Evolutionary conservation across 805 yeast genomes (phyloP).

Genomic region (Yarrowia sp.): DNA sequence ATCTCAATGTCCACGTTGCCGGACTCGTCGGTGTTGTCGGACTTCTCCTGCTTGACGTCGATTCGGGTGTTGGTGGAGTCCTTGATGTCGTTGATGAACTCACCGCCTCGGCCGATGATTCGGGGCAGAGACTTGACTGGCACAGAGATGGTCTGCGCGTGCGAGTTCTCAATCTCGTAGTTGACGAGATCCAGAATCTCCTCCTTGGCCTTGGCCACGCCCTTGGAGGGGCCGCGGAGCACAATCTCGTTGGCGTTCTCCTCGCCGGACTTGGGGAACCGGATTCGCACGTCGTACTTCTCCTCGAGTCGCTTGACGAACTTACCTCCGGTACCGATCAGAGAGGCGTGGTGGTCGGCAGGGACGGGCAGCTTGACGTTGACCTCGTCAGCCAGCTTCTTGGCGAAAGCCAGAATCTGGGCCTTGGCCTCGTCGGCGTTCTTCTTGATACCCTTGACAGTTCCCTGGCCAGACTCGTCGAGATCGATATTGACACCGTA

Average conservation of each 20-base stretch:
- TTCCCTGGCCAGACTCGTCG: constrained; percentile 55
- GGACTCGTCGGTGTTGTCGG: constrained; percentile 43
- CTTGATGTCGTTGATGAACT: constrained; percentile 73
- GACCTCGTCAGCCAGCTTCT: constrained; percentile 80
- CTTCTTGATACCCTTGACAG: constrained; percentile 71
- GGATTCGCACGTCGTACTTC: constrained; percentile 76
- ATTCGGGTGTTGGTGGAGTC: constrained; percentile 56
- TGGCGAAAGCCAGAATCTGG: constrained; percentile 56
- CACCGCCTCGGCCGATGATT: constrained; percentile 88
- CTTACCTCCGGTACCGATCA: constrained; percentile 81
- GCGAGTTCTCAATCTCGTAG: constrained; percentile 85
- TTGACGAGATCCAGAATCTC: constrained; percentile 80
- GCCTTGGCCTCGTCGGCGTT: constrained; percentile 71
- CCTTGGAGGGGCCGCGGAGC: constrained; percentile 86
- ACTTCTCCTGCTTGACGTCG: constrained; percentile 40
- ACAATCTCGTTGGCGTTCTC: constrained; percentile 54
- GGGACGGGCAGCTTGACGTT: constrained; percentile 67
- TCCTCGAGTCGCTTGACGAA: constrained; percentile 83
- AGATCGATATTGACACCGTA: constrained; percentile 77
- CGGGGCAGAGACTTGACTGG: constrained; percentile 75
- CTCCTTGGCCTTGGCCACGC: constrained; percentile 77
- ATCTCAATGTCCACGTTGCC: constrained; percentile 59
- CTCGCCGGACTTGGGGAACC: constrained; percentile 45
- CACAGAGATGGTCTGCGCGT: constrained; percentile 58
- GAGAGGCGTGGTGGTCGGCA: constrained; percentile 68